These are phyloP conservation scores for Boechera divaricarpa DNA, from an alignment of 345 rosid species.

Conservation along the genomic window DNA sequence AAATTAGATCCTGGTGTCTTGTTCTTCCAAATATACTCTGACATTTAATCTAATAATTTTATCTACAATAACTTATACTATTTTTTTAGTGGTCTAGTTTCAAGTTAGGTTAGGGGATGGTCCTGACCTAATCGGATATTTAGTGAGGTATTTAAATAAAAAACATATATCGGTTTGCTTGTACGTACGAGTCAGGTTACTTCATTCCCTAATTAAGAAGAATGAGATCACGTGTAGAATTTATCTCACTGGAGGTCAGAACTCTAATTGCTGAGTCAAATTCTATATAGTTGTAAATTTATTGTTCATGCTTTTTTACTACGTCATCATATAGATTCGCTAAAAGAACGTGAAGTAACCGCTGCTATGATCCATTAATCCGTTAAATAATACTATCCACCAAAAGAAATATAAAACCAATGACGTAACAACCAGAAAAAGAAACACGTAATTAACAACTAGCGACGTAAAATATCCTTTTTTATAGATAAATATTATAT, in stretches of 20 bases:
- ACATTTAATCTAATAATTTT: neutral
- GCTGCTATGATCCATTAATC: neutral
- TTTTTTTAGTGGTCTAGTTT: neutral
- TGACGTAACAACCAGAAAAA: neutral
- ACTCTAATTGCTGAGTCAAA: neutral
- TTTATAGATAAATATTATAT: neutral
- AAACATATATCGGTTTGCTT: neutral
- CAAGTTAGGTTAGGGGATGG: neutral
- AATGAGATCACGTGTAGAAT: neutral
- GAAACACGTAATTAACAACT: neutral
- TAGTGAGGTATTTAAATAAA: neutral
- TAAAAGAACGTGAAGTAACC: neutral
- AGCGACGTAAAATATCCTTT: neutral
- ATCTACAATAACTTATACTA: neutral
- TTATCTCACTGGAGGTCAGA: neutral
- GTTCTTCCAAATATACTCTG: neutral
- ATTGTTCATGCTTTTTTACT: neutral
- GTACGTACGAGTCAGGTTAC: neutral
- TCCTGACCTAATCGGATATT: neutral
- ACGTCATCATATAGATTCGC: neutral
- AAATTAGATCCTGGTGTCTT: neutral
- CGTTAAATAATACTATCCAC: neutral
- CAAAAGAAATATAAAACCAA: neutral
- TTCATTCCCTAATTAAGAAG: neutral
- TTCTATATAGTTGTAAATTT: neutral